Base-by-base conservation (phyloP, 2,329 filamentous ascomycete genomes). In the Aspergillus bombycis region DNA sequence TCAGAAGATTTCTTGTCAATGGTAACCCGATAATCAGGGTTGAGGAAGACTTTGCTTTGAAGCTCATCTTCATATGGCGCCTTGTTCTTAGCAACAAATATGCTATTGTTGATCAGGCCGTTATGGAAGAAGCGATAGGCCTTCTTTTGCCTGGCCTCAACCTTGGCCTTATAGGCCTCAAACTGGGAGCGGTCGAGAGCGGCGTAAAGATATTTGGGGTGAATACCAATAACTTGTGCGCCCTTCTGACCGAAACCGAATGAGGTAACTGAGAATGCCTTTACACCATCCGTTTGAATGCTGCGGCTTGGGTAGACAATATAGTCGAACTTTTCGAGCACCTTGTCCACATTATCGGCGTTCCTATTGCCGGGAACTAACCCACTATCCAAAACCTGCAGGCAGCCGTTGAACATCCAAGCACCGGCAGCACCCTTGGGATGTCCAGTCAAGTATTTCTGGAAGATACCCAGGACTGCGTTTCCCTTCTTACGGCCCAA, bases 181-280 rank as follows among this genome's bases (percentile, higher is more conserved):
- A 93, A 99, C 58, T 92, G 91, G 55, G 89, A 83, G 81, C 94
- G 87, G 75, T 98, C 94, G 58, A 99, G 91, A n/a, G 92, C 90
- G 56, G 95, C 95, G 72, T 90, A 99, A 62, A 99, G 87, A 80
- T 98, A 99, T 81, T 91, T 94, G 75, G 96, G 93, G 79, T 99
- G 95, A 58, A 99, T 91, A 84, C 94, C 95, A 74, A 99, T 96
- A 50, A 91, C 94, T 80, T 99, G 96, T 30, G 95, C 92, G 76
- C 95, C 95, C 88, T 99, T 99, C 81, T 99, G 95, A 71, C 95
- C 95, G 84, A 99, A 99, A 80, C 95, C 95, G 79, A 99, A 99
- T 0, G 96, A 99, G 8, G 96, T 99, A 68, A 99, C 93, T 1
- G 93, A 97, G 86, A 99, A 98, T 16, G 95, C 96, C 83, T 98